Evolutionary conservation across 2,329 filamentous ascomycete genomes (phyloP).

Genomic region (Chaetothyriales sp.): DNA sequence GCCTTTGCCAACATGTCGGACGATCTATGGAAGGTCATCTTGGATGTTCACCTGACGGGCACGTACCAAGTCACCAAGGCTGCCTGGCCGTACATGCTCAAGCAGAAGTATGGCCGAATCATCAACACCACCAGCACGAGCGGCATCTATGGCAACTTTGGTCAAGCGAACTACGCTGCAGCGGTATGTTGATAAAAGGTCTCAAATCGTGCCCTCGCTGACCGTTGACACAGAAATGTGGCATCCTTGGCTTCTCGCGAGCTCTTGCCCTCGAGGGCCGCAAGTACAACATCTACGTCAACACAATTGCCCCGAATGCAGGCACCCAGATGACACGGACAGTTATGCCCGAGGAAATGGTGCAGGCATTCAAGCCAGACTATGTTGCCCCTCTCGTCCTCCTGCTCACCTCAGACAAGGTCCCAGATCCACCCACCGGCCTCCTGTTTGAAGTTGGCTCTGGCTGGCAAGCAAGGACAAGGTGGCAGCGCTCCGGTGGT

Average conservation of each 20-base stretch:
- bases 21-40: slow-evolving; percentile 76
- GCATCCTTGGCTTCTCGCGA: slow-evolving; percentile 89
- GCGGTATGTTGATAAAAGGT: slow-evolving; percentile 44
- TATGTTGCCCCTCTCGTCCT: slow-evolving; percentile 91
- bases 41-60: slow-evolving; percentile 83
- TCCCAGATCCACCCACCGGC: slow-evolving; percentile 70
- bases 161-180: slow-evolving; percentile 92
- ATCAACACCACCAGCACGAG: slow-evolving; percentile 95
- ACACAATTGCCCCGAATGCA: slow-evolving; percentile 95
- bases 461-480: slow-evolving; percentile 80
- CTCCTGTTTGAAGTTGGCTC: slow-evolving; percentile 88
- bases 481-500: slow-evolving; percentile 87
- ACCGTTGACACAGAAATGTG: slow-evolving; percentile 50
- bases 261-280: slow-evolving; percentile 82
- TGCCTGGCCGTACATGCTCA: slow-evolving; percentile 92
- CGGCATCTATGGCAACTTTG: slow-evolving; percentile 98
- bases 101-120: slow-evolving; percentile 96
- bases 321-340: slow-evolving; percentile 90
- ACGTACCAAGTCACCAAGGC: slow-evolving; percentile 97
- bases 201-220: slow-evolving; percentile 21
- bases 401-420: slow-evolving; percentile 73
- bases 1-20: slow-evolving; percentile 97
- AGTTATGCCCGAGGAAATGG: slow-evolving; percentile 91
- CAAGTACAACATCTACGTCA: slow-evolving; percentile 97
- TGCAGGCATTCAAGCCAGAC: slow-evolving; percentile 97